phyloP scores from a whole-genome alignment of 2,329 filamentous ascomycete genomes.

The Epichloe uncinata region DNA sequence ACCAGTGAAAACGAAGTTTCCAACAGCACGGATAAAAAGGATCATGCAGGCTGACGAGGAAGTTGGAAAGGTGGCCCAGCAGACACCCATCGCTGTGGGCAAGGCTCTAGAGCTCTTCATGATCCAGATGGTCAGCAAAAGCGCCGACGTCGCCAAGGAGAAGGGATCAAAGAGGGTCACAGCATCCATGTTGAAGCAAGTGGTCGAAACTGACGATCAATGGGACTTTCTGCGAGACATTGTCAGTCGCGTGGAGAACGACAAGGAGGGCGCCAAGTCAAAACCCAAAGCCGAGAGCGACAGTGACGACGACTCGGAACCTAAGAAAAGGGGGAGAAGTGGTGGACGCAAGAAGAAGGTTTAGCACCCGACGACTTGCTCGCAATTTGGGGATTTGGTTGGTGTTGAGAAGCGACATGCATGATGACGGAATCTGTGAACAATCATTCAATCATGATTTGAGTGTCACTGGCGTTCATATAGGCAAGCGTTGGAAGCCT shows the following conservation, averaged over 20 bases:
- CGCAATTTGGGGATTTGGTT: background rate
- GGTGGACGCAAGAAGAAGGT: constrained; percentile 37
- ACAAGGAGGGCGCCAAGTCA: constrained; percentile 31
- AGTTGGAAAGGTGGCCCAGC: constrained; percentile 94
- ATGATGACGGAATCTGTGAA: background rate
- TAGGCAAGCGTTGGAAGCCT: constrained; percentile 11
- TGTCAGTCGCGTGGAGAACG: constrained; percentile 63
- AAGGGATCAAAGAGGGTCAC: constrained; percentile 83
- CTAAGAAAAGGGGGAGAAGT: constrained; percentile 33
- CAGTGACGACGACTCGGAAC: constrained; percentile 36
- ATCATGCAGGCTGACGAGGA: constrained; percentile 99
- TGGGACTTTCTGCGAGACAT: constrained; percentile 92
- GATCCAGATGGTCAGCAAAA: constrained; percentile 83
- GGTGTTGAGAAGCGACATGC: background rate
- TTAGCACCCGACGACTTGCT: constrained; percentile 5
- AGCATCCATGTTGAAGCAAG: constrained; percentile 81
- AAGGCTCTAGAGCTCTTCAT: constrained; percentile 97
- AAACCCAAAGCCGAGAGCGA: constrained; percentile 38
- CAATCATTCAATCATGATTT: background rate
- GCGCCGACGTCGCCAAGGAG: constrained; percentile 68
- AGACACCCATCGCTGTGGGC: constrained; percentile 88
- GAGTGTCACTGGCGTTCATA: constrained; percentile 12
- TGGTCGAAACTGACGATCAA: constrained; percentile 76
- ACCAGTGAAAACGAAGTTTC: constrained; percentile 88
- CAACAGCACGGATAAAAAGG: constrained; percentile 91